Percentiles rank a stretch among this genome's conserved stretches.
These are phyloP conservation scores for Calonectria hongkongensis DNA, from an alignment of 2,329 filamentous ascomycete species.

Conservation along the genomic window DNA sequence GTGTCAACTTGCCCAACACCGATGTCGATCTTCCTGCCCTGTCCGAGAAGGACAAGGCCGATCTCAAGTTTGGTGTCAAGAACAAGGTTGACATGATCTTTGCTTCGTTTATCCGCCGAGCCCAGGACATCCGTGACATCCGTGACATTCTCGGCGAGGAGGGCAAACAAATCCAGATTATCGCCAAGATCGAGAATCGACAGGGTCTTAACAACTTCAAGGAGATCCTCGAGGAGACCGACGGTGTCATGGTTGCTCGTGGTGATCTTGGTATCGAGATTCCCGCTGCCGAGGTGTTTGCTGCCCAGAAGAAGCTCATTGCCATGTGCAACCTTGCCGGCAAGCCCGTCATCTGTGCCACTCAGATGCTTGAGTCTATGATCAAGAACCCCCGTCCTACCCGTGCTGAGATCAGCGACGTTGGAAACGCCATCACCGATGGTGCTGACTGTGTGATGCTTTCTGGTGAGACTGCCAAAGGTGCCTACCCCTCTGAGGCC, in stretches of 20 bases:
- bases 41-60: constrained; percentile 97
- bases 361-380: constrained; percentile 99
- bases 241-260: constrained; percentile 99
- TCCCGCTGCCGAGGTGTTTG: constrained; percentile 97
- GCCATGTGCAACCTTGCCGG: constrained; percentile 99
- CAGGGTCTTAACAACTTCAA: constrained; percentile 99
- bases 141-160: constrained; percentile 92
- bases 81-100: constrained; percentile 99
- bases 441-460: constrained; percentile 99
- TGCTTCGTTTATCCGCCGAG: constrained; percentile 97
- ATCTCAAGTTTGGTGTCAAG: constrained; percentile 96
- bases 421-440: constrained; percentile 97
- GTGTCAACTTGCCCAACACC: constrained; percentile 98
- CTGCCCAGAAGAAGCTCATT: constrained; percentile 99
- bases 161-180: constrained; percentile 98
- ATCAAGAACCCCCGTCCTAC: constrained; percentile 99
- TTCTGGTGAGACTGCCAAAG: constrained; percentile 99
- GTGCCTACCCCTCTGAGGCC: constrained; percentile 92
- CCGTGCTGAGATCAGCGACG: constrained; percentile 98
- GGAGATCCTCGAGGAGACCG: constrained; percentile 95
- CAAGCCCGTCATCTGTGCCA: constrained; percentile 99
- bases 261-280: constrained; percentile 98
- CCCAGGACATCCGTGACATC: constrained; percentile 94
- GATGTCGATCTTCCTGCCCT: constrained; percentile 98
- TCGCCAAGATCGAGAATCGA: constrained; percentile 99